These are phyloP conservation scores for Pezicula rhizophila DNA, from an alignment of 2,329 filamentous ascomycete genomes.

Conservation along the genomic window DNA sequence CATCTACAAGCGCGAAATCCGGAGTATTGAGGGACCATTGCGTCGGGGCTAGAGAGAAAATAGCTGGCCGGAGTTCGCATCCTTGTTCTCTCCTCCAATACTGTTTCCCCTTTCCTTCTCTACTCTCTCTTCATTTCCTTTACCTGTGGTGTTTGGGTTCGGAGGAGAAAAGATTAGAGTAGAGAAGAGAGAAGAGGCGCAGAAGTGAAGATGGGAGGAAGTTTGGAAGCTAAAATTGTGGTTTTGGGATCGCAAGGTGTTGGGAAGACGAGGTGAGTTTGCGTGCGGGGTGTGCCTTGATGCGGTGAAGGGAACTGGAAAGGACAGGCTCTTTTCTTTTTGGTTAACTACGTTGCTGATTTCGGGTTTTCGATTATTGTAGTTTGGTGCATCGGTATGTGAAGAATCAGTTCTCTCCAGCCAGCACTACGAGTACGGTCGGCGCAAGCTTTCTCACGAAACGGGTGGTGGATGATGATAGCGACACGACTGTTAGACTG, in stretches of 20 bases:
- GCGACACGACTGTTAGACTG: constrained; percentile 79
- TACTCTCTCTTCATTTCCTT: neutral
- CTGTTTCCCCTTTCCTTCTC: neutral
- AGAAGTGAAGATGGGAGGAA: constrained; percentile 30
- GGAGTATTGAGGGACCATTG: neutral
- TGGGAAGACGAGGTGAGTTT: constrained; percentile 66
- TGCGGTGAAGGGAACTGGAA: neutral
- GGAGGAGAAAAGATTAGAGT: neutral
- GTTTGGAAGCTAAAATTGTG: constrained; percentile 78
- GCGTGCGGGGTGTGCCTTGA: neutral
- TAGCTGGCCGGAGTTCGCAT: neutral
- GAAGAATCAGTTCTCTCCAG: constrained; percentile 26
- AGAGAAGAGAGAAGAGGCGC: neutral
- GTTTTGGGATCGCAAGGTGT: constrained; percentile 75
- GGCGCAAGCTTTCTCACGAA: constrained; percentile 77
- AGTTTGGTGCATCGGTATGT: constrained; percentile 66
- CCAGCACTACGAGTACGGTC: constrained; percentile 53
- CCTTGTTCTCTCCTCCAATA: neutral
- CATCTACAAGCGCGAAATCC: neutral
- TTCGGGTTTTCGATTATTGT: too few relatives aligned
- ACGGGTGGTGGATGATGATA: constrained; percentile 74
- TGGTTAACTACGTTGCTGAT: neutral
- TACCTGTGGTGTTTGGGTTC: neutral
- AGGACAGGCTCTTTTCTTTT: neutral
- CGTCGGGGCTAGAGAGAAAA: neutral